These are phyloP conservation scores for Ganoderma resinaceum DNA, from an alignment of 1,284 basidiomycete species.

Conservation along the genomic window DNA sequence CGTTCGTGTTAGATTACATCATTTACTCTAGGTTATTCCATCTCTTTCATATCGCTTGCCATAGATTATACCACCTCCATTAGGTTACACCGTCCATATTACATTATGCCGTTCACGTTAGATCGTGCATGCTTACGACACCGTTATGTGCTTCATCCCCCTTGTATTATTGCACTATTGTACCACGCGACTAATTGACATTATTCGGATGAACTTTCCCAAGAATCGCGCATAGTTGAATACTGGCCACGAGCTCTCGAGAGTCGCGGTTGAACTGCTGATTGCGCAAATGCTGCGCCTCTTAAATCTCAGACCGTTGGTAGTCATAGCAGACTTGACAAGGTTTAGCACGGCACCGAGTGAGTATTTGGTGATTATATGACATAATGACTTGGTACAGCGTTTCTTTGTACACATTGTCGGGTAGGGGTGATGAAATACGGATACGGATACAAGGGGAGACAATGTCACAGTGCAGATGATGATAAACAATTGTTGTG, in stretches of 20 bases:
- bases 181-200: neutral
- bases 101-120: neutral
- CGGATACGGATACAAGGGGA: neutral
- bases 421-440: neutral
- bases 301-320: neutral
- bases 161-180: neutral
- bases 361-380: neutral
- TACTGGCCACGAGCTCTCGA: neutral
- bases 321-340: neutral
- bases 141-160: neutral
- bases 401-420: neutral
- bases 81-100: too few relatives aligned
- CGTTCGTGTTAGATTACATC: neutral
- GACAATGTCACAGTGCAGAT: neutral
- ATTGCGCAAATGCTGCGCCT: neutral
- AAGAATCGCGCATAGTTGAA: neutral
- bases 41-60: too few relatives aligned
- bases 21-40: neutral
- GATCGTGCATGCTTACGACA: neutral
- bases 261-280: neutral
- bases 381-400: neutral
- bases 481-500: neutral
- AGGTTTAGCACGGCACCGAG: neutral
- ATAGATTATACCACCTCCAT: too few relatives aligned
- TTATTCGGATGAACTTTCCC: neutral